Evolutionary conservation across 805 yeast genomes (phyloP), one percentile per base, ranked within the genome.

Genomic region (Lachancea dasiensis): DNA sequence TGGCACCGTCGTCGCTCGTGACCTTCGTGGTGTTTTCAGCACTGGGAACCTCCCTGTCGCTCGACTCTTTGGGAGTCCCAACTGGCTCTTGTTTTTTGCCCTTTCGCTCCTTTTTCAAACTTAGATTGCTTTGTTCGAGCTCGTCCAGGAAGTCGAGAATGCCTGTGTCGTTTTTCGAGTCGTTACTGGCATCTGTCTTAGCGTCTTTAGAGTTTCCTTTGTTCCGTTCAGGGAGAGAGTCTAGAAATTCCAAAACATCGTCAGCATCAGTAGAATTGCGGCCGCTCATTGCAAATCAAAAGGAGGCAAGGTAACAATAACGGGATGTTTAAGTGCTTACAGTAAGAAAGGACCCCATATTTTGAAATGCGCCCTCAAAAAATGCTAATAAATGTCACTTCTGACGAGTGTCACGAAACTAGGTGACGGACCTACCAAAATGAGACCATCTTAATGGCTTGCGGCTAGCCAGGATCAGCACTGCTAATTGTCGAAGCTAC

Each of bases 231-330:
- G 94, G 92, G 33, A 86, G 70, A 1, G 89, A 81, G 52, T 82
- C 86, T 48, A 84, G 69, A 54, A 85, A 85, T 46, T 83, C 90
- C 38, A 84, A 68, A 4, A 84, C 90, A 50, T 83, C 90, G 46
- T 81, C 84, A 17, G 79, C 78, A 41, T 79, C 81, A 14, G 69
- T 66, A 4, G 69, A 50, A 39, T 62, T 65, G 27, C 44, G 45
- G 13, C 44, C 50, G 20, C 48, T 36, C 56, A 51, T 53, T 8
- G 8, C 34, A 16, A n/a, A n/a, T n/a, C n/a, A n/a, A n/a, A n/a
- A n/a, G n/a, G n/a, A n/a, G n/a, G n/a, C n/a, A n/a, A n/a, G n/a
- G n/a, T n/a, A n/a, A n/a, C n/a, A n/a, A n/a, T n/a, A n/a, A n/a
- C n/a, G n/a, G n/a, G n/a, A n/a, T n/a, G n/a, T n/a, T n/a, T n/a